Evolutionary conservation across 208 protist species (phyloP).

Genomic region (Trypanosomatidae sp.): DNA sequence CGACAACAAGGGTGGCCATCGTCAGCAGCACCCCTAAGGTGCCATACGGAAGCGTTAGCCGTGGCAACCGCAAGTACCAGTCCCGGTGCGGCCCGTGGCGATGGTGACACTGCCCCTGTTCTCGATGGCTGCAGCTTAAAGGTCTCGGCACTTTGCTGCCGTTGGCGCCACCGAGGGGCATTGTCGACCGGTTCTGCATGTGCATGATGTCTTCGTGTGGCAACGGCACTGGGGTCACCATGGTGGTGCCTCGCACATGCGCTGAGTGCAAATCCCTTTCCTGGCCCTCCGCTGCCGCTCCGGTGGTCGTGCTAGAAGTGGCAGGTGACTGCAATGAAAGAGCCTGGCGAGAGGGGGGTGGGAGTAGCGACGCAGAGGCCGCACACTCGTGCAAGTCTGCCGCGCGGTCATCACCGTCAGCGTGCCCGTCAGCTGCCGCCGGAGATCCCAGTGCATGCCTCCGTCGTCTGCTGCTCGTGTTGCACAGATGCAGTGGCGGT

Average conservation of each 20-base stretch:
- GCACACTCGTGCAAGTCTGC: not conserved
- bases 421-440: not conserved
- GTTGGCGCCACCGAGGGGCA: not conserved
- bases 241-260: not conserved
- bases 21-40: constrained; percentile 10
- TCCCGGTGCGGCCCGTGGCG: not conserved
- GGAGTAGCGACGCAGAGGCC: not conserved
- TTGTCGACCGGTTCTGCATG: not conserved
- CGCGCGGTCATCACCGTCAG: not conserved
- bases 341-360: not conserved
- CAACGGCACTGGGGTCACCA: not conserved
- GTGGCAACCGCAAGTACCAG: constrained; percentile 9
- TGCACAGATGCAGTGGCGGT: not conserved
- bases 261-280: not conserved
- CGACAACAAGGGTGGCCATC: constrained; percentile 11
- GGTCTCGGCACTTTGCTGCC: not conserved
- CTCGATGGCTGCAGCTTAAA: not conserved
- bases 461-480: not conserved
- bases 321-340: not conserved
- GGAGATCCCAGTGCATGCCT: not conserved
- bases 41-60: constrained; percentile 10
- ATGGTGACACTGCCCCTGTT: not conserved
- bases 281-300: not conserved
- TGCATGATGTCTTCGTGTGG: not conserved
- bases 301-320: not conserved